Evolutionary conservation across 768 basidiomycete genomes (phyloP).

Genomic region (Lactarius trivialis): DNA sequence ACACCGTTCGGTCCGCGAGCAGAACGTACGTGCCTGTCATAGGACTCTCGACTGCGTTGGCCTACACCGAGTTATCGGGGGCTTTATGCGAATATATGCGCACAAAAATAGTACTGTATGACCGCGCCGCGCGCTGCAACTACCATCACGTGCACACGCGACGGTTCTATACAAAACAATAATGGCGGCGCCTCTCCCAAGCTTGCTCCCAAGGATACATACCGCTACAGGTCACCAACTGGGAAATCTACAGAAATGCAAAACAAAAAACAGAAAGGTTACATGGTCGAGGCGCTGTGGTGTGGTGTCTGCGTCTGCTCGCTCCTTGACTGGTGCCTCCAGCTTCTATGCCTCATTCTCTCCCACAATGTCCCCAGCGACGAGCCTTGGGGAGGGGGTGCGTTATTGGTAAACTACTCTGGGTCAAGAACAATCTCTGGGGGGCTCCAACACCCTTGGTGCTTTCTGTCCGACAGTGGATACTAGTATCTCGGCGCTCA

Average conservation of each 20-base stretch:
- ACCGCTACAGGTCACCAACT: background rate
- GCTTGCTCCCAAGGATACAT: background rate
- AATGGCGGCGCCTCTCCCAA: background rate
- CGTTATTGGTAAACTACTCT: background rate
- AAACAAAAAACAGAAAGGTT: background rate
- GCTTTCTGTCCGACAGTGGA: background rate
- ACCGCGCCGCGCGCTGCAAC: too few species aligned
- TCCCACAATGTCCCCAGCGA: background rate
- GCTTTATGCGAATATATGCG: background rate
- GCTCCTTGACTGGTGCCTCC: background rate
- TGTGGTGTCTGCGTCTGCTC: background rate
- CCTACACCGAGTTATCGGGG: background rate
- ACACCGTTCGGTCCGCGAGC: background rate
- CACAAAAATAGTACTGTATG: too few species aligned
- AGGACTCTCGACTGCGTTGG: background rate
- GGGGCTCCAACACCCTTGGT: background rate
- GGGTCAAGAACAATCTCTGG: background rate
- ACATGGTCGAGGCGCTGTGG: background rate
- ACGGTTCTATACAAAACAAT: background rate
- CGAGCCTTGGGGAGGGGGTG: background rate
- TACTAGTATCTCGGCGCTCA: background rate
- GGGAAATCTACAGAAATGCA: too few species aligned
- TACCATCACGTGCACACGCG: background rate
- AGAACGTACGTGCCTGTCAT: conserved; percentile 23
- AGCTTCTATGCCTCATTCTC: background rate